These are phyloP conservation scores for Basipetospora chlamydospora DNA, from an alignment of 2,329 filamentous ascomycete species.

Conservation along the genomic window DNA sequence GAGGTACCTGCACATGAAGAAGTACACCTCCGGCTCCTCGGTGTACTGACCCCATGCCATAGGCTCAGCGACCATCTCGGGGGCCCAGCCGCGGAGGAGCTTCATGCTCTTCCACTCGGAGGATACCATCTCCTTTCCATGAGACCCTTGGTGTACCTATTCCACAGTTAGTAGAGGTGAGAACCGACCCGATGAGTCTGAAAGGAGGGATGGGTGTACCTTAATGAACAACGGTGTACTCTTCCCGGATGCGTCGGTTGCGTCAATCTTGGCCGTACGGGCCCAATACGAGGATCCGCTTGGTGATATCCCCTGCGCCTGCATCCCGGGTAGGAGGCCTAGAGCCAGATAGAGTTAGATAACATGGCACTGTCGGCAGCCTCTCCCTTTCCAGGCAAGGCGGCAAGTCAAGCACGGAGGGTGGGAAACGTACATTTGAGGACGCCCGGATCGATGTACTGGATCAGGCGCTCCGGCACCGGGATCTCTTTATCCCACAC, in stretches of 20 bases:
- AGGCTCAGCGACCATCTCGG: not conserved
- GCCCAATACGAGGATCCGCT: constrained; percentile 2
- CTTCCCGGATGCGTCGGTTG: not conserved
- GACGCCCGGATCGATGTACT: not conserved
- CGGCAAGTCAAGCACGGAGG: too few relatives aligned
- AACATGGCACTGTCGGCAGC: not conserved
- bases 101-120: not conserved
- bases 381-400: not conserved
- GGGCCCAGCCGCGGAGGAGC: not conserved
- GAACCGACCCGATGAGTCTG: too few relatives aligned
- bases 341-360: not conserved
- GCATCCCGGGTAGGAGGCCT: not conserved
- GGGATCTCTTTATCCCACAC: constrained; percentile 1
- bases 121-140: not conserved
- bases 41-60: not conserved
- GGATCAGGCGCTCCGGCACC: not conserved
- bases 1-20: not conserved
- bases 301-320: not conserved
- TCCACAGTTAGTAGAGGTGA: not conserved
- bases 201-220: too few relatives aligned
- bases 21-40: not conserved
- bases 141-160: not conserved
- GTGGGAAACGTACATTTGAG: not conserved
- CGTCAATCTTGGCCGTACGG: not conserved
- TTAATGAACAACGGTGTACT: not conserved